Evolutionary conservation across 352 stramenopile species (phyloP).

Genomic region (Bremia lactucae): DNA sequence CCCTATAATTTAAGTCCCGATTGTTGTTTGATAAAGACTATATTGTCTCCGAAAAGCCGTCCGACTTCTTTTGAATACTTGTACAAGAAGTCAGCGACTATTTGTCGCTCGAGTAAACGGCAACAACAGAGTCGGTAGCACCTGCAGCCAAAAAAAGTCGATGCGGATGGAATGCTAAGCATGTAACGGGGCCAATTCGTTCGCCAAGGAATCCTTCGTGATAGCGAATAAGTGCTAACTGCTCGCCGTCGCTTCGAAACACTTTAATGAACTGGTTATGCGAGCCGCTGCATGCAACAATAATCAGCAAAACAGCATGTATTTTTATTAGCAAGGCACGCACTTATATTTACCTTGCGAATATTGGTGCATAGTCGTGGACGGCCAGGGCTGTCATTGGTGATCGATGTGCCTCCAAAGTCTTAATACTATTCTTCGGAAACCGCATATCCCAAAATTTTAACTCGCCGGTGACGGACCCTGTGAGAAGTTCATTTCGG

Average conservation of each 20-base stretch:
- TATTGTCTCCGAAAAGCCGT: too few relatives aligned
- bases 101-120: conserved; percentile 86
- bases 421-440: conserved; percentile 67
- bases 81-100: conserved; percentile 10
- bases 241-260: conserved; percentile 84
- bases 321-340: neutral
- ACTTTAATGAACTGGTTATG: conserved; percentile 99
- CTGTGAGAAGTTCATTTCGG: conserved; percentile 88
- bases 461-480: conserved; percentile 89
- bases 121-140: conserved; percentile 92
- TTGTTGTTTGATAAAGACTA: too few relatives aligned
- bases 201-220: conserved; percentile 95
- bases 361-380: conserved; percentile 92
- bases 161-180: conserved; percentile 94
- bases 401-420: conserved; percentile 84
- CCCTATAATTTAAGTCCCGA: too few relatives aligned
- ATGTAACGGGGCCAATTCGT: conserved; percentile 94
- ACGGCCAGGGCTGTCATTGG: conserved; percentile 94
- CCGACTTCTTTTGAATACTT: too few relatives aligned
- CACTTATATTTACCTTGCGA: conserved; percentile 77
- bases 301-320: conserved; percentile 1
- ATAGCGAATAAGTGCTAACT: conserved; percentile 85
- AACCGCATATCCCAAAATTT: conserved; percentile 96
- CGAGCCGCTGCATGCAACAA: conserved; percentile 66
- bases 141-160: conserved; percentile 92